Conservation (phyloP, 345 rosid genomes). For the Populus nigra region DNA sequence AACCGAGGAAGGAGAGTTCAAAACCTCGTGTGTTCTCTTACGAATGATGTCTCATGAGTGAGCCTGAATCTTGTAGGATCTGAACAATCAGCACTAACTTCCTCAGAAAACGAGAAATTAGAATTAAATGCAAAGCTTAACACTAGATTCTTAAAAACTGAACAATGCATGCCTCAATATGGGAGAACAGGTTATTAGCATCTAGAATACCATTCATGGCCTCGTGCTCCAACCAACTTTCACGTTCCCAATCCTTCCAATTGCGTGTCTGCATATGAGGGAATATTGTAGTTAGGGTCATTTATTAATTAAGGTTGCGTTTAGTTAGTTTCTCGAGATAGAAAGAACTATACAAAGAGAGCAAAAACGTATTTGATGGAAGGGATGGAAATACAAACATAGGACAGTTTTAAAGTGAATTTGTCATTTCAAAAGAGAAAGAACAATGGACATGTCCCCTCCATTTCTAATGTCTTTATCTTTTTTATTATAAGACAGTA, state of each 20-base stretch:
- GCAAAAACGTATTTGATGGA: too few relatives aligned
- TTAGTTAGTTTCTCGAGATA: too few relatives aligned
- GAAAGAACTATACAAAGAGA: too few relatives aligned
- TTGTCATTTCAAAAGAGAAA: too few relatives aligned
- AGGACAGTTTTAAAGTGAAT: too few relatives aligned
- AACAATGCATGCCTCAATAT: background rate
- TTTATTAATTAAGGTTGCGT: too few relatives aligned
- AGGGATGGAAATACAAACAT: too few relatives aligned
- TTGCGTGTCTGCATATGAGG: slow-evolving; percentile 59
- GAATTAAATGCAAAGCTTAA: background rate
- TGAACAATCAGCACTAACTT: slow-evolving; percentile 25
- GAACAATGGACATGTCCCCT: too few relatives aligned
- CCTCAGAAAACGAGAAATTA: slow-evolving; percentile 1
- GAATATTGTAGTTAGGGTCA: background rate
- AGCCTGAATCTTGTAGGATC: slow-evolving; percentile 85
- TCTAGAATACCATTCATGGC: slow-evolving; percentile 39
- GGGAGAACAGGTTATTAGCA: background rate
- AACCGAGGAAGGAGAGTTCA: too few relatives aligned
- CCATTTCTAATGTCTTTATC: too few relatives aligned
- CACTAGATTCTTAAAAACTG: background rate
- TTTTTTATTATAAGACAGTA: too few relatives aligned
- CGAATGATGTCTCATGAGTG: slow-evolving; percentile 91
- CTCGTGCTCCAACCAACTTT: slow-evolving; percentile 33
- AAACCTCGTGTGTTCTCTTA: slow-evolving; percentile 52
- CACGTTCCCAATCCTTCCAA: slow-evolving; percentile 87